Base-by-base conservation (phyloP, 2,329 filamentous ascomycete genomes). In the Fusarium anguioides region DNA sequence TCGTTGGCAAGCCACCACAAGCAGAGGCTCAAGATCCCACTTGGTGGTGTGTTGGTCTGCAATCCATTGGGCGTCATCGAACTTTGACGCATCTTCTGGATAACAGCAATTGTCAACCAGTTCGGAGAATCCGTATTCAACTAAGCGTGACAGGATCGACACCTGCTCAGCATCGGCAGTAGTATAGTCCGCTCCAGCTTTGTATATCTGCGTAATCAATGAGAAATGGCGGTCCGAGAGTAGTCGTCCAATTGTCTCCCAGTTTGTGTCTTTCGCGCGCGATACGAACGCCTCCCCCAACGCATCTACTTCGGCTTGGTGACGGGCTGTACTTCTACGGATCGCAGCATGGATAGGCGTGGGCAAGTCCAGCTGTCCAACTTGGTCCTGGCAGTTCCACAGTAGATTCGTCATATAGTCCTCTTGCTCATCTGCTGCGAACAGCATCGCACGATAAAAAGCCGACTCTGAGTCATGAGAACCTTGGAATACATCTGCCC, bases 41-140 rank as follows among this genome's bases (percentile, higher is more conserved):
- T 9, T 20, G 24, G 21, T n/a, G 3, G 15, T n/a, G 31, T 15
- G 15, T 33, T 33, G 31, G 31, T 35, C 17, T 37, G 17, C 14
- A 21, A 9, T 4, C 55, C 37, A 40, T 23, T 59, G n/a, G 4
- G 24, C 23, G 42, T 60, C 42, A 14, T 62, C 51, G 23, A 56
- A 51, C 11, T 21, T 46, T 6, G 4, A 37, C 21, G 37, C 52
- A 21, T 66, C 66, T 6, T 65, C 49, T 8, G 40, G 14, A 14
- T 45, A 58, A 8, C 40, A 66, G 37, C 62, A 71, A n/a, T 37
- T n/a, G 24, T 54, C 59, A 4, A 71, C 18, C 17, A 71, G n/a
- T 9, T 58, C 18, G 10, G 64, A 36, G 20, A 66, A 57, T 4
- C 68, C 68, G 8, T 23, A 23, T 15, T 36, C 18, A n/a, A 33